Evolutionary conservation across 2,329 filamentous ascomycete genomes (phyloP), one percentile per base, ranked within the genome.

Genomic region (Alternaria hordeiaustralica): DNA sequence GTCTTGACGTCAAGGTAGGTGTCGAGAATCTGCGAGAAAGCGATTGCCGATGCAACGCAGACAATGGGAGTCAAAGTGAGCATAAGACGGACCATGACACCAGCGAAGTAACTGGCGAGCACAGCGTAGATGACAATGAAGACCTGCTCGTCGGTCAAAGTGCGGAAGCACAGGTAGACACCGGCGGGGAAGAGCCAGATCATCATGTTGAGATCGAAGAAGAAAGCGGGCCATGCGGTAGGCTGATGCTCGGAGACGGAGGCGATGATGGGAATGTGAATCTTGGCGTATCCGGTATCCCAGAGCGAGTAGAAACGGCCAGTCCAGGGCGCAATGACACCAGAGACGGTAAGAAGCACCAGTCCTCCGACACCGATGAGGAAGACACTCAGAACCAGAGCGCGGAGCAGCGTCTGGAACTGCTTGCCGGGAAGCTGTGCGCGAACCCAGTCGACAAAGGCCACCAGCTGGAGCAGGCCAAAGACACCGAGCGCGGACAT

Each of bases 161-260:
- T 90, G 79, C 94, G 92, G 90, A 98, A 99, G 85, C 94, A 97
- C 83, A 99, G 90, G 84, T 98, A 99, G 61, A 99, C 94, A 82
- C 96, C 96, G 12, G 96, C 96, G 5, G 96, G 96, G 89, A 99
- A 98, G 56, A 99, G 89, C 96, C 96, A 99, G 83, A 99, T 97
- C 75, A 99, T 87, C 85, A 99, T 90, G 85, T 97, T 97, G 73
- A 99, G 87, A 76, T 99, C 96, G 81, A 99, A 99, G 86, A 99
- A 99, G 87, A 97, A 99, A 15, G 96, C 93, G 3, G 96, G 96
- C 96, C 96, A 99, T 46, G 96, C 96, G 41, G 96, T 99, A 58
- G 96, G 96, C 84, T 99, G 96, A 84, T 99, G 96, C 84, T 99
- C 96, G 1, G 96, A 99, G 50, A 99, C 96, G n/a, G 96, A 99